Evolutionary conservation across 768 basidiomycete genomes (phyloP).

Genomic region (Tremella mesenterica): DNA sequence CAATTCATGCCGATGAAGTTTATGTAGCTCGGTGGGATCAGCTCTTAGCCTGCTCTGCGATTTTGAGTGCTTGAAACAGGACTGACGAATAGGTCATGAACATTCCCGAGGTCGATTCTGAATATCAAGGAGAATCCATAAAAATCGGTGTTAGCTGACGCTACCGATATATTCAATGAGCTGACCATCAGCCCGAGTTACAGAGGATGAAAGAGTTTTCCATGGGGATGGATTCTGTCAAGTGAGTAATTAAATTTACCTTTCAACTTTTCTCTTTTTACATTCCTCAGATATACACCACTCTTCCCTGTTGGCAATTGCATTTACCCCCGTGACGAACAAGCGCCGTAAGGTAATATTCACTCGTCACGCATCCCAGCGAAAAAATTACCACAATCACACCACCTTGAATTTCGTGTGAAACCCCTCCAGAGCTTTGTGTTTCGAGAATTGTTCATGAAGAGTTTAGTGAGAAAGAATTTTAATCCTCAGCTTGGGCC

Average conservation of each 20-base stretch:
- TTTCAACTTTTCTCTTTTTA: background rate
- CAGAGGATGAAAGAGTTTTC: slow-evolving; percentile 68
- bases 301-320: background rate
- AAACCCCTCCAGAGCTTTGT: background rate
- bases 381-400: too few species aligned
- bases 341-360: too few species aligned
- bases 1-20: too few species aligned
- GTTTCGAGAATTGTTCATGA: background rate
- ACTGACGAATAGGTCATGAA: slow-evolving; percentile 36
- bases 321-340: too few species aligned
- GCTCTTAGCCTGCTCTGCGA: background rate
- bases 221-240: slow-evolving; percentile 69
- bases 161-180: background rate
- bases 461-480: background rate
- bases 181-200: slow-evolving; percentile 51
- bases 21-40: too few species aligned
- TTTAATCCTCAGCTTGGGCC: slow-evolving; percentile 35
- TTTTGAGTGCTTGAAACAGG: background rate
- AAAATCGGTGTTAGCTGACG: slow-evolving; percentile 37
- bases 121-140: slow-evolving; percentile 24
- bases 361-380: too few species aligned
- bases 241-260: slow-evolving; percentile 21
- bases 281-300: background rate
- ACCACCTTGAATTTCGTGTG: too few species aligned
- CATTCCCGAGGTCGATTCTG: slow-evolving; percentile 22